Evolutionary conservation across 345 rosid genomes (phyloP), one percentile per base, ranked within the genome.

Genomic region (Linum usitatissimum): DNA sequence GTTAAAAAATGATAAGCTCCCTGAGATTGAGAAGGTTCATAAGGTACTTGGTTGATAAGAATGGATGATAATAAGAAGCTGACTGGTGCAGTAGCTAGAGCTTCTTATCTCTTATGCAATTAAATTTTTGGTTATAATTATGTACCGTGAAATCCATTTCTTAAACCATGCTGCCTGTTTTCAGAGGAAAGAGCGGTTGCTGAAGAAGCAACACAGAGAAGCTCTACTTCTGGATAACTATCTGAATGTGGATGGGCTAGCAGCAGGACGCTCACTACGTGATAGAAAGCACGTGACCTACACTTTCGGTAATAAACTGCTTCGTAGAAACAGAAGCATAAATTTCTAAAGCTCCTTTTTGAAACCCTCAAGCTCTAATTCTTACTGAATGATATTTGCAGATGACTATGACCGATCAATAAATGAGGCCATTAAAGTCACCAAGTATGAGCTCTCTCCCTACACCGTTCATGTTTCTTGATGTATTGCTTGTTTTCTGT

Each of bases 321-420:
- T 57, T 3, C 12, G 28, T 57, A 19, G 30, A 5, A 17, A 56
- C 18, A 4, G 13, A 31, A 59, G 31, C 31, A 58, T 36, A 18
- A 54, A 55, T 45, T 13, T 9, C 30, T 55, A 10, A 6, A 3
- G n/a, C 13, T 48, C 18, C n/a, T 60, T 36, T 60, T 3, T 19
- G 57, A 36, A 21, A 65, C 34, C 48, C 57, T 34, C 17, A 14
- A 10, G 30, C 58, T 59, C 53, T 31, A 1, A 14, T 60, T 36
- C 21, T 45, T 3, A 36, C 36, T 17, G 14, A 21, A 51, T 42
- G 51, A 18, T 62, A 76, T 66, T 72, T 80, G 88, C 93, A 94
- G 99, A 94, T 85, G 99, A 88, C 79, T 94, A 86, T 77, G 99
- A 94, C 67, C 86, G 87, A 70, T 90, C 99, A 31, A 94, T 94